phyloP scores from a whole-genome alignment of 2,329 filamentous ascomycete genomes.

The Penicillium janthinellum region DNA sequence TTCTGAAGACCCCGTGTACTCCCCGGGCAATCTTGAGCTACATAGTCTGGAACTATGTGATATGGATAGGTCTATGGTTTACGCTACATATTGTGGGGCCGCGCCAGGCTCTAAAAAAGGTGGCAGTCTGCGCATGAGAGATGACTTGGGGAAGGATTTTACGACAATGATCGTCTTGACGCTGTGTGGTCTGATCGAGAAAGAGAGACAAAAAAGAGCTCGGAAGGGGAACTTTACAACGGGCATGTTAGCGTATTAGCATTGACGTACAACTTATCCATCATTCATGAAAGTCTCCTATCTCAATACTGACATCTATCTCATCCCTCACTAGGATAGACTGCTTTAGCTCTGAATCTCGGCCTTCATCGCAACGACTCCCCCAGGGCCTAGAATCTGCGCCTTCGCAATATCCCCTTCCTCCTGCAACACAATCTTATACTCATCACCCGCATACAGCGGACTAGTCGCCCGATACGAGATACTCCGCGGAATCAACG shows the following conservation, averaged over 20 bases:
- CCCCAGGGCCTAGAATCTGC: constrained; percentile 37
- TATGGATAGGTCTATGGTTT: neutral
- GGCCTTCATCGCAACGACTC: constrained; percentile 42
- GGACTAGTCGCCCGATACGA: constrained; percentile 53
- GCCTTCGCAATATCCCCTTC: constrained; percentile 33
- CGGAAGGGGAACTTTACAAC: neutral
- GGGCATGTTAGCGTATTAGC: neutral
- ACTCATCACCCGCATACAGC: constrained; percentile 53
- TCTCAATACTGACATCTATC: too few species aligned
- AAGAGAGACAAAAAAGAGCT: neutral
- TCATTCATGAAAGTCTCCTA: too few species aligned
- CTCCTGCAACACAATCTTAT: constrained; percentile 47
- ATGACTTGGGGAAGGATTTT: neutral
- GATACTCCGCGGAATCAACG: constrained; percentile 46
- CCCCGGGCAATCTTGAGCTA: neutral
- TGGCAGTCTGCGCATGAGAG: neutral
- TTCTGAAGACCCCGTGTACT: neutral
- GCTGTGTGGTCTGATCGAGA: neutral
- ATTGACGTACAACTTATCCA: too few species aligned
- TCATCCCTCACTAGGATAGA: neutral
- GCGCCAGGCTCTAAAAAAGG: neutral
- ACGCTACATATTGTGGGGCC: neutral
- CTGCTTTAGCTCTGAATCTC: constrained; percentile 28
- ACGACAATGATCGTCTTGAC: neutral
- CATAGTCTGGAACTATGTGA: neutral